phyloP scores from a whole-genome alignment of 2,329 filamentous ascomycete genomes.

The Colletotrichum tanaceti region DNA sequence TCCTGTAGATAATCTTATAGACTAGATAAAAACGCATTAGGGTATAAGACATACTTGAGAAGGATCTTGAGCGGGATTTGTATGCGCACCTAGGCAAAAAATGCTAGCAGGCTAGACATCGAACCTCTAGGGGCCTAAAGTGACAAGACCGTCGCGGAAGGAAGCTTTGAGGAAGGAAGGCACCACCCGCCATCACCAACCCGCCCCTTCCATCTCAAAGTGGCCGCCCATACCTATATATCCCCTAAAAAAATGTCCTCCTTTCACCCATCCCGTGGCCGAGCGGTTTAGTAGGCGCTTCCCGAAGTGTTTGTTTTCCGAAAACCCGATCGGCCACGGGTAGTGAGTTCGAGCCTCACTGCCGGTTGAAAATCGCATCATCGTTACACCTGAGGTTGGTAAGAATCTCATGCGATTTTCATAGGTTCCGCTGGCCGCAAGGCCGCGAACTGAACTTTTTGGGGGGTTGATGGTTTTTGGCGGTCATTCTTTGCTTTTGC shows the following conservation, averaged over 20 bases:
- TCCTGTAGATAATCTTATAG: too few species aligned
- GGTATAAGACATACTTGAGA: too few species aligned
- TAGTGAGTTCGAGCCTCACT: slow-evolving; percentile 24
- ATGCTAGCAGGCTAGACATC: too few species aligned
- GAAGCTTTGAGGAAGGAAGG: not conserved
- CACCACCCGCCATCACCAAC: not conserved
- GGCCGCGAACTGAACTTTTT: slow-evolving; percentile 12
- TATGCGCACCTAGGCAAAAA: not conserved
- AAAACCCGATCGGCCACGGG: slow-evolving; percentile 19
- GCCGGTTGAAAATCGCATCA: slow-evolving; percentile 21
- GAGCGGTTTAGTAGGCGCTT: slow-evolving; percentile 20
- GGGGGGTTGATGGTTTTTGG: not conserved
- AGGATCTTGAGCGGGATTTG: too few species aligned
- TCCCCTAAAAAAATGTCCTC: not conserved
- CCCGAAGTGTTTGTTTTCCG: slow-evolving; percentile 1
- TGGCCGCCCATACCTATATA: not conserved
- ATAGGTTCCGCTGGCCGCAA: not conserved
- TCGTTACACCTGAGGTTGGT: slow-evolving; percentile 36
- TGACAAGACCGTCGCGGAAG: not conserved
- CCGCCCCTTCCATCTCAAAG: not conserved
- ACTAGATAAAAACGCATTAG: too few species aligned
- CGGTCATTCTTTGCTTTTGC: not conserved
- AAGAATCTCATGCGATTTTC: slow-evolving; percentile 28
- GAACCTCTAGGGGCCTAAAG: not conserved
- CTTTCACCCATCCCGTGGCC: slow-evolving; percentile 2